These are phyloP conservation scores for Fusarium illudens DNA, from an alignment of 2,329 filamentous ascomycete genomes.

Conservation along the genomic window DNA sequence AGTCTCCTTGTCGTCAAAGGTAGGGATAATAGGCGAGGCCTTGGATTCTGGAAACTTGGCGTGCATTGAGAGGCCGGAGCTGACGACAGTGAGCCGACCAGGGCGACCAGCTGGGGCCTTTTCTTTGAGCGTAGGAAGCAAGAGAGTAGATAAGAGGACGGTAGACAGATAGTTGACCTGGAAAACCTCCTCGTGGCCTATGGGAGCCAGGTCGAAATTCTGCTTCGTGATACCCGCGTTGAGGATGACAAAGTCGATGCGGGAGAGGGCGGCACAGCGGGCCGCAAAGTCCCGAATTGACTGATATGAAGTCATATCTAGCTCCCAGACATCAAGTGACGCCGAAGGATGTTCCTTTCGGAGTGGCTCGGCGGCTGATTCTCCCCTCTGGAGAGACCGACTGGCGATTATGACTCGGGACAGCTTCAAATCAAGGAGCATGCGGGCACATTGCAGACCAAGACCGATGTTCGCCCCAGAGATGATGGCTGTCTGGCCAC, in stretches of 20 bases:
- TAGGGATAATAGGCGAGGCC: conserved; percentile 27
- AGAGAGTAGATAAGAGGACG: conserved; percentile 20
- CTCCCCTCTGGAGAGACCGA: conserved; percentile 47
- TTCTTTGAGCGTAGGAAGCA: conserved; percentile 29
- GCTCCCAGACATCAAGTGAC: conserved; percentile 2
- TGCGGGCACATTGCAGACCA: conserved; percentile 53
- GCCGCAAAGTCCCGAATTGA: conserved; percentile 2
- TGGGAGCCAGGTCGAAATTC: not conserved
- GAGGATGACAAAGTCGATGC: conserved; percentile 8
- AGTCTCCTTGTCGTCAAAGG: conserved; percentile 35
- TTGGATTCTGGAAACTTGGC: conserved; percentile 30
- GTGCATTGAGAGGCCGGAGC: conserved; percentile 35
- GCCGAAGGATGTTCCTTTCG: not conserved
- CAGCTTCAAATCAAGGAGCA: conserved; percentile 50
- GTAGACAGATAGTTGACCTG: conserved; percentile 40
- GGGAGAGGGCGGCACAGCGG: not conserved
- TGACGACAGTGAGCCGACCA: conserved; percentile 39
- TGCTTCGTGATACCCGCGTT: conserved; percentile 14
- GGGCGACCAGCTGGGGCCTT: conserved; percentile 12
- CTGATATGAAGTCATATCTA: conserved; percentile 12
- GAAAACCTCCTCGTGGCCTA: conserved; percentile 34
- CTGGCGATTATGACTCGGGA: conserved; percentile 56
- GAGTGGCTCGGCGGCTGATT: conserved; percentile 43
- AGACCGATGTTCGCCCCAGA: conserved; percentile 58
- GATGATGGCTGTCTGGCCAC: conserved; percentile 53